Base-by-base conservation (phyloP, 306 rosid species). In the Carpinus fangiana region DNA sequence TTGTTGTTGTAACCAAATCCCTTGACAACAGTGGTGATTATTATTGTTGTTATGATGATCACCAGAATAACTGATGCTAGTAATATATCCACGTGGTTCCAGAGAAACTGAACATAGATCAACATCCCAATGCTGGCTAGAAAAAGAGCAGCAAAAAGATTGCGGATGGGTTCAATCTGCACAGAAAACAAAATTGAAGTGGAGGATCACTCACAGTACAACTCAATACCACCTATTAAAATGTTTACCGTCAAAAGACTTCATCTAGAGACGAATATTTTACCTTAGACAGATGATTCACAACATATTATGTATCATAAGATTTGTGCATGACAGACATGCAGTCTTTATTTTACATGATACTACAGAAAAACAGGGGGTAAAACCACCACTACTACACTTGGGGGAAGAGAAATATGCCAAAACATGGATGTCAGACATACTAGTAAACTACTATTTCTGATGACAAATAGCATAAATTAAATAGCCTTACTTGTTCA, bases 41-140 rank as follows among this genome's bases (percentile, higher is more conserved):
- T 96, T 9, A 87, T 54, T 69, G 98, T 93, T 88, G 93, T 96
- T 86, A 96, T 77, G 62, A 93, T 60, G 76, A 96, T 86, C 82
- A 96, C 99, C 97, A 96, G 83, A 78, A 93, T 87, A 78, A 96
- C 98, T 72, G 99, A 89, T 64, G 98, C 99, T 69, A 96, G 85
- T 87, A 96, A 89, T 72, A 93, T 96, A 80, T 96, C 98, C 84
- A 96, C 95, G 51, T 96, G 98, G 82, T 84, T 91, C 98, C 99
- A 96, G 66, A 96, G 98, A 86, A 96, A 96, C 73, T 96, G 99
- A 78, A 96, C 96, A 86, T 93, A 91, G 83, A 96, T 96, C 78
- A 93, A 87, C 99, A 93, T 96, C 84, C 99, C 99, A 84, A 96
- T 96, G 93, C 98, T 91, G 78, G 98, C 99, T 54, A 96, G 93